Base-by-base conservation (phyloP, 1,284 basidiomycete species). In the Trichosporon inkin region DNA sequence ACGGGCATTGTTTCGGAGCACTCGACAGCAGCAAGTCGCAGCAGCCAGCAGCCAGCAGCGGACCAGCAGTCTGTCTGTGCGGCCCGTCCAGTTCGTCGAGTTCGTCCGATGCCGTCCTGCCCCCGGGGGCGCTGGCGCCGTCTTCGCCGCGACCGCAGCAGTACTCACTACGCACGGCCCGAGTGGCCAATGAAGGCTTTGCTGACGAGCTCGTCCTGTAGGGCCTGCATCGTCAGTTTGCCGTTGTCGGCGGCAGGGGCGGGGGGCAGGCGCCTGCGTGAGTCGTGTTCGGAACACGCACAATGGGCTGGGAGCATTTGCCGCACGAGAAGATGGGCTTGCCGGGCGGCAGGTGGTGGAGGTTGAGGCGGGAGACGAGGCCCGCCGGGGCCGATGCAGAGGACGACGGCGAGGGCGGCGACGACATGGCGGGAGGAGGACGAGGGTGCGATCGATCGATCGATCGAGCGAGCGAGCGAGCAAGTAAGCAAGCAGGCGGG, bases 131-230 rank as follows among this genome's bases (percentile, higher is more conserved):
- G n/a, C 39, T 14, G 19, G 19, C 40, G 10, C 10, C 10, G 40
- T 22, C 40, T 13, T 22, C 11, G 19, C 40, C 20, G 40, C 40
- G 17, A 10, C 40, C 40, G 24, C 28, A 24, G n/a, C 11, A 24
- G 24, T 16, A 67, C 75, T 55, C 60, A 79, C 77, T 74, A 79
- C 41, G 77, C 76, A 51, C 68, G 64, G 14, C 77, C 77, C 11
- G 70, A 72, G n/a, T 71, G 66, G 2, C 76, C 77, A 17, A 68
- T 76, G 62, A 79, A 79, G 11, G 76, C 74, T 53, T 75, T 74
- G 14, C 73, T 76, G 8, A 78, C 73, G 13, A 78, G 69, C 56
- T 79, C 77, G 58, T 78, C 75, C 58, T 78, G 76, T 35, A 79
- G 60, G 11, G 75, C 77, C 71, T 76, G 59, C n/a, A 20, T 28